These are phyloP conservation scores for Ascodesmis nigricans DNA, from an alignment of 495 filamentous ascomycete genomes.

Conservation along the genomic window DNA sequence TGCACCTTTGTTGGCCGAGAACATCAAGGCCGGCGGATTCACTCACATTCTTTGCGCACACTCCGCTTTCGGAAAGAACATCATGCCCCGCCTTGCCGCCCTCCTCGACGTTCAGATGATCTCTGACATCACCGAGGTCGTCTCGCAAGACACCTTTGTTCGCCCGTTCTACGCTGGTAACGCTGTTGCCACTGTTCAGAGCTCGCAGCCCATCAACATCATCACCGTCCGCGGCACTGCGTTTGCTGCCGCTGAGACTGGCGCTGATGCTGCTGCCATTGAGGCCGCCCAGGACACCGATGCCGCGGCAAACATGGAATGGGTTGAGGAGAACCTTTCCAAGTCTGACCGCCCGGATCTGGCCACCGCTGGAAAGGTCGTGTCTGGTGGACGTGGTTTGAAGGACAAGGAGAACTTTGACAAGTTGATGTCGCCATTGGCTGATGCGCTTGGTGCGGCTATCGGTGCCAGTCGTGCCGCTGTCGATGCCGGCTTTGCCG, in stretches of 20 bases:
- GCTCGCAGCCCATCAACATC: constrained; percentile 62
- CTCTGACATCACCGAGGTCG: constrained; percentile 68
- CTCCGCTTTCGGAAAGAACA: constrained; percentile 90
- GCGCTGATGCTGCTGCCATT: constrained; percentile 35
- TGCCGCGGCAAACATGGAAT: constrained; percentile 46
- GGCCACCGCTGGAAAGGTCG: constrained; percentile 63
- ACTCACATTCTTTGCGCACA: constrained; percentile 79
- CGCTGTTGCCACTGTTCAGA: constrained; percentile 91
- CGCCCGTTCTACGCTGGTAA: constrained; percentile 96
- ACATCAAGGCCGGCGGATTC: constrained; percentile 80
- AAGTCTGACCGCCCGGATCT: constrained; percentile 92
- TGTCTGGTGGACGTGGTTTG: constrained; percentile 81
- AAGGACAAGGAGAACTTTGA: constrained; percentile 98
- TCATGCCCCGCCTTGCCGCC: constrained; percentile 88
- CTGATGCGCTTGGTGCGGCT: constrained; percentile 76
- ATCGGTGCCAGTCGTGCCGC: constrained; percentile 87
- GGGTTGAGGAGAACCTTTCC: constrained; percentile 82
- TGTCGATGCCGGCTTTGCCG: constrained; percentile 94
- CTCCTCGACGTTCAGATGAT: constrained; percentile 81
- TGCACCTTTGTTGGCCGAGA: constrained; percentile 79
- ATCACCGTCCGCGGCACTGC: constrained; percentile 85
- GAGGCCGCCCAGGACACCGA: constrained; percentile 49
- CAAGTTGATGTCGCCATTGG: constrained; percentile 68
- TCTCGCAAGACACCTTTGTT: constrained; percentile 86
- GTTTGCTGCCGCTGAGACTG: constrained; percentile 38